phyloP scores from a whole-genome alignment of 768 basidiomycete species.

The Pulveroboletus sp. region DNA sequence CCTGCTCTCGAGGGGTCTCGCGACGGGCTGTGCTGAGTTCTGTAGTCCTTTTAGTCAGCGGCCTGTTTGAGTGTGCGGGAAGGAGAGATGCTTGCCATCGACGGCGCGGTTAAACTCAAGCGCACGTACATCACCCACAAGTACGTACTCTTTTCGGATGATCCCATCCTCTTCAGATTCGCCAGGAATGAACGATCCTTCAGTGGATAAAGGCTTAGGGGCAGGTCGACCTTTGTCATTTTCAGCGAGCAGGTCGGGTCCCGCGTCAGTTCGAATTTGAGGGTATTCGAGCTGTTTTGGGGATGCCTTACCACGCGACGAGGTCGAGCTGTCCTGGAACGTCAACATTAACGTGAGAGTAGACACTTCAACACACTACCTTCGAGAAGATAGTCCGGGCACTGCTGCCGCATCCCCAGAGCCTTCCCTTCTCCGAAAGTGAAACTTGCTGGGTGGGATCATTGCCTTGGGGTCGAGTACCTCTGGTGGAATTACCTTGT shows the following conservation, averaged over 20 bases:
- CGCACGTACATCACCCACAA: constrained; percentile 84
- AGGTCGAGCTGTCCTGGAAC: constrained; percentile 9
- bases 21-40: constrained; percentile 63
- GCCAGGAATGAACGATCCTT: constrained; percentile 70
- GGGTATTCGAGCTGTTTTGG: constrained; percentile 8
- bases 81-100: constrained; percentile 59
- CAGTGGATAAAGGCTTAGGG: constrained; percentile 40
- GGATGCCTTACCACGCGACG: constrained; percentile 18
- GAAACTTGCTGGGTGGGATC: constrained; percentile 80
- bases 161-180: constrained; percentile 82
- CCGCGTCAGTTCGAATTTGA: constrained; percentile 15
- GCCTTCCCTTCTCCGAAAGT: constrained; percentile 47
- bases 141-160: constrained; percentile 84
- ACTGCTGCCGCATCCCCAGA: constrained; percentile 11
- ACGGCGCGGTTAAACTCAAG: constrained; percentile 91
- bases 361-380: constrained; percentile 13
- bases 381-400: constrained; percentile 13
- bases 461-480: constrained; percentile 76
- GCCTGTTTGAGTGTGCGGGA: neutral
- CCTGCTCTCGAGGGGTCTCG: constrained; percentile 56
- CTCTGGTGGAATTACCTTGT: constrained; percentile 71
- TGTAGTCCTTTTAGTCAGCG: constrained; percentile 29
- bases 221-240: constrained; percentile 13
- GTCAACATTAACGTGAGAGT: neutral
- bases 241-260: constrained; percentile 2